Evolutionary conservation across 345 rosid species (phyloP).

Genomic region (Sonneratia alba): DNA sequence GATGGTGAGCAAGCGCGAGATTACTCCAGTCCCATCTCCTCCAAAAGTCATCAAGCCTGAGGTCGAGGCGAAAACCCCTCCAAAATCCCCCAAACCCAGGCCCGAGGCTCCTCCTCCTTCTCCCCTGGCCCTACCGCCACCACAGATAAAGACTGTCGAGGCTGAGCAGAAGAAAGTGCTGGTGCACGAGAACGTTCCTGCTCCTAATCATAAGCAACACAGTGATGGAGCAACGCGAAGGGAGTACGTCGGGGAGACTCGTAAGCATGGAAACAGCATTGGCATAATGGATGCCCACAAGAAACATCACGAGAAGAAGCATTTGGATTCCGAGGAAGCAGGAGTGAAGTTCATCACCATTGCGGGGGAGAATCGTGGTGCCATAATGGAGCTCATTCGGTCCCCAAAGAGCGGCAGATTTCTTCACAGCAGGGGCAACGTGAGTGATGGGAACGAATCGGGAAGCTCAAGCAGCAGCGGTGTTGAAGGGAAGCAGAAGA

Average conservation of each 20-base stretch:
- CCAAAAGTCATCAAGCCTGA: slow-evolving; percentile 11
- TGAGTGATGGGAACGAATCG: slow-evolving; percentile 15
- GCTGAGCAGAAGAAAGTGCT: slow-evolving; percentile 39
- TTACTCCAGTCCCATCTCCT: neutral
- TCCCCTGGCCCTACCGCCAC: slow-evolving; percentile 63
- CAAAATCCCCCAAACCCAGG: slow-evolving; percentile 29
- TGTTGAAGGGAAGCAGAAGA: slow-evolving; percentile 23
- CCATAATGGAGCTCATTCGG: slow-evolving; percentile 57
- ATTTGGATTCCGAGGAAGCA: slow-evolving; percentile 24
- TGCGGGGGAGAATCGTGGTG: slow-evolving; percentile 91
- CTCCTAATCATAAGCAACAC: neutral
- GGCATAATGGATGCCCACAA: neutral
- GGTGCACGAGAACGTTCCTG: slow-evolving; percentile 16
- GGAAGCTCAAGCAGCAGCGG: slow-evolving; percentile 34
- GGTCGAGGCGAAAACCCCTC: slow-evolving; percentile 19
- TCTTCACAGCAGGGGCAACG: neutral
- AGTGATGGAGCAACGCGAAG: slow-evolving; percentile 1
- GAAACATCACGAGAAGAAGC: slow-evolving; percentile 21
- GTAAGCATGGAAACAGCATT: slow-evolving; percentile 1
- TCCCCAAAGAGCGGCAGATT: slow-evolving; percentile 28
- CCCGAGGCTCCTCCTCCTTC: slow-evolving; percentile 52
- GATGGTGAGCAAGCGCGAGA: neutral
- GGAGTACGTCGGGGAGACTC: slow-evolving; percentile 10
- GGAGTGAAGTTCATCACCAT: slow-evolving; percentile 58
- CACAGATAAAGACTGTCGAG: slow-evolving; percentile 37